Evolutionary conservation across 192 early-diverging fungal genomes (phyloP).

Genomic region (Coemansia sp.): DNA sequence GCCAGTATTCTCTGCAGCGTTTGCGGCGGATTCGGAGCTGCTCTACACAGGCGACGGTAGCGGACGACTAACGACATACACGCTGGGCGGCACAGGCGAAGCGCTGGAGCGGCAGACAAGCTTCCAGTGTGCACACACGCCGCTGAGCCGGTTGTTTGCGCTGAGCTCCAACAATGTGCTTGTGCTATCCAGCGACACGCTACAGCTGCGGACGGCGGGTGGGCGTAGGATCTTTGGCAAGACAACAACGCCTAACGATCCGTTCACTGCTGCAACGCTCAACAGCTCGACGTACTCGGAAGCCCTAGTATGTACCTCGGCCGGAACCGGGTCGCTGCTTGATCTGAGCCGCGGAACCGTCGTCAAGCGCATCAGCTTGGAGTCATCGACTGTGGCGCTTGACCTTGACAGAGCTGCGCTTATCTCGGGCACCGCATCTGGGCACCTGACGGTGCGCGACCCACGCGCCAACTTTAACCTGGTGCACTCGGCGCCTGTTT

Average conservation of each 20-base stretch:
- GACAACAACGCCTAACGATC: slow-evolving; percentile 58
- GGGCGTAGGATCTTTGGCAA: slow-evolving; percentile 45
- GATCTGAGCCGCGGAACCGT: slow-evolving; percentile 29
- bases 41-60: slow-evolving; percentile 86
- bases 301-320: slow-evolving; percentile 40
- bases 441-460: slow-evolving; percentile 36
- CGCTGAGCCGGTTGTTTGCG: slow-evolving; percentile 68
- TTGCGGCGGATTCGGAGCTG: slow-evolving; percentile 78
- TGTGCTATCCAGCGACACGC: slow-evolving; percentile 61
- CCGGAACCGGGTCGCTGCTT: slow-evolving; percentile 39
- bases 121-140: slow-evolving; percentile 65
- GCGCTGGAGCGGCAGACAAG: slow-evolving; percentile 71
- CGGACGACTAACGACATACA: slow-evolving; percentile 72
- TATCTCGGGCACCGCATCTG: slow-evolving; percentile 24
- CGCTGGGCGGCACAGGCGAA: slow-evolving; percentile 39
- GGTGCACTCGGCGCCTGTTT: slow-evolving; percentile 12
- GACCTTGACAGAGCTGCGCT: slow-evolving; percentile 4
- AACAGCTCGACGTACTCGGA: slow-evolving; percentile 28
- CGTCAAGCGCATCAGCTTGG: slow-evolving; percentile 15
- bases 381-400: slow-evolving; percentile 18
- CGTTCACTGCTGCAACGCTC: slow-evolving; percentile 29
- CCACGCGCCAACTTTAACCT: slow-evolving; percentile 18
- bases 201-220: slow-evolving; percentile 65
- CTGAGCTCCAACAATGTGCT: slow-evolving; percentile 63
- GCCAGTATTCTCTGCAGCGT: slow-evolving; percentile 29